These are phyloP conservation scores for Vigna radiata DNA, from an alignment of 306 rosid species.

Conservation along the genomic window DNA sequence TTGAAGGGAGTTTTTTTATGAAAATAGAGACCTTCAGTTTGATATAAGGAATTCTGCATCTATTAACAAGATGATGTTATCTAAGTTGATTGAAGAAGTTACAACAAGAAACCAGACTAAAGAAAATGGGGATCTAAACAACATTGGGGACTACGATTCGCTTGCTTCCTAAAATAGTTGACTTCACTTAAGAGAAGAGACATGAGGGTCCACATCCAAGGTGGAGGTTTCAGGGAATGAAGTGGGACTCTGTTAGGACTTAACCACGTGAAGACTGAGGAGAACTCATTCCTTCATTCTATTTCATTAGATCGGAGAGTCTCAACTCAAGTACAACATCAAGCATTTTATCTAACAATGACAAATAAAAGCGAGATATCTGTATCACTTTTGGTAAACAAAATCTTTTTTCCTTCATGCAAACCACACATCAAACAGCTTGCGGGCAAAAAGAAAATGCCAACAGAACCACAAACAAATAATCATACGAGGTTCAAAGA, in stretches of 20 bases:
- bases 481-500: neutral
- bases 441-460: neutral
- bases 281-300: too few species aligned
- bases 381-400: neutral
- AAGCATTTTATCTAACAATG: too few species aligned
- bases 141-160: neutral
- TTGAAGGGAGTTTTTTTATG: neutral
- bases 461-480: neutral
- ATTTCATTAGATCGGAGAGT: too few species aligned
- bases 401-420: neutral
- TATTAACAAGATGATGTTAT: neutral
- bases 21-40: neutral
- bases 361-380: too few species aligned
- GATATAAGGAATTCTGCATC: neutral
- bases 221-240: neutral
- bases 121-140: neutral
- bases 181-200: neutral
- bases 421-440: conserved; percentile 4
- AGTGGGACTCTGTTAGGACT: neutral
- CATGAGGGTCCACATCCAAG: neutral
- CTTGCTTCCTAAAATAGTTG: neutral
- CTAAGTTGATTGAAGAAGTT: neutral
- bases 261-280: too few species aligned
- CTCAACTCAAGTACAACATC: too few species aligned
- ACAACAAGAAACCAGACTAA: neutral